Base-by-base conservation (phyloP, 2,329 filamentous ascomycete species). In the Alternaria postmessia region DNA sequence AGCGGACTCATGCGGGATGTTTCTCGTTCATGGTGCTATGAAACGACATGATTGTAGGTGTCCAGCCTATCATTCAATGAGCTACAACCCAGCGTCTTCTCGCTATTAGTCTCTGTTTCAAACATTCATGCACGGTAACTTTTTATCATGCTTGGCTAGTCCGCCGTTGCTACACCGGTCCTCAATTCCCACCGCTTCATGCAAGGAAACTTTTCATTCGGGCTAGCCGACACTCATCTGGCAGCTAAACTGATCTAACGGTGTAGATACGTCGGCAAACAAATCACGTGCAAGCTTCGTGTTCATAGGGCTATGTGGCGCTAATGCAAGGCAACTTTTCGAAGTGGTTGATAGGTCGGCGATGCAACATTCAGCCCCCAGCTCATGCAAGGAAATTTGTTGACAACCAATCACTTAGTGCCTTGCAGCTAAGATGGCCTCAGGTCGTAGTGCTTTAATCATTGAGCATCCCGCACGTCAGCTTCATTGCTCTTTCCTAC, bases 191-290 rank as follows among this genome's bases (percentile, higher is more conserved):
- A 7, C 5, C 4, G 7, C n/a, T 18, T 20, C 38, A 39, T 39
- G 38, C 38, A 20, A 39, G 38, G 38, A 39, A 39, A 39, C 4
- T 39, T 39, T 20, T n/a, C 7, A 20, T 5, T 39, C 4, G n/a
- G n/a, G 9, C n/a, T 20, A 39, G 1, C 2, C 38, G 11, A 20
- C 2, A 20, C n/a, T 4, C 2, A 18, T 11, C 3, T 14, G 38
- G 38, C 18, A 11, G 9, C 18, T 20, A 3, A 3, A 8, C 0
- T 39, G 2, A 11, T 6, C 2, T 20, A 0, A 20, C 0, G 11
- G 38, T 20, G 38, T 39, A 12, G 9, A 20, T 20, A 9, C 8
- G 38, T 20, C 9, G 38, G n/a, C 18, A 39, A 11, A 39, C 0
- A 11, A 3, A 20, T 39, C 38, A 39, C n/a, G 38, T 39, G 38